Evolutionary conservation across 208 protist genomes (phyloP).

Genomic region (Trypanosoma conorhini): DNA sequence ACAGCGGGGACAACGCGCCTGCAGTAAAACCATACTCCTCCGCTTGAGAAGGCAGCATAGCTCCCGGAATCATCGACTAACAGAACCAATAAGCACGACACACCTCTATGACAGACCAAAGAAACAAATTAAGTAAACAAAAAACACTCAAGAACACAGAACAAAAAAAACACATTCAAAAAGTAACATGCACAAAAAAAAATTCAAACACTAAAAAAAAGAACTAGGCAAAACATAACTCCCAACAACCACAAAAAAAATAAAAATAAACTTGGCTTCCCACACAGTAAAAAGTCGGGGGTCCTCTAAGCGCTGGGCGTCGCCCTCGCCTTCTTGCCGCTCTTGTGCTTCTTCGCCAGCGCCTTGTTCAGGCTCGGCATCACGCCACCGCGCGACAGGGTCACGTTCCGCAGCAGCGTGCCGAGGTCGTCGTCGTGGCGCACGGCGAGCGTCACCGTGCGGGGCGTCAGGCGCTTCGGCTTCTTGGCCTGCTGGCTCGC

Average conservation of each 20-base stretch:
- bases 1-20: background rate
- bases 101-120: conserved; percentile 10
- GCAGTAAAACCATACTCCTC: background rate
- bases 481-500: conserved; percentile 67
- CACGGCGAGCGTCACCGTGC: conserved; percentile 74
- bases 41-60: background rate
- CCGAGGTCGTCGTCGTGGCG: conserved; percentile 83
- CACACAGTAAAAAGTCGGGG: background rate
- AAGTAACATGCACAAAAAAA: conserved; percentile 7
- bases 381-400: conserved; percentile 75
- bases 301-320: conserved; percentile 52
- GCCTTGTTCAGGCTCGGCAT: conserved; percentile 84
- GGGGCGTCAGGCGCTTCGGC: conserved; percentile 66
- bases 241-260: conserved; percentile 6
- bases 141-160: conserved; percentile 12
- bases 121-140: conserved; percentile 20
- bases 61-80: no score
- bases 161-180: conserved; percentile 14
- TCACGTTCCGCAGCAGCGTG: conserved; percentile 69
- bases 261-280: conserved; percentile 20
- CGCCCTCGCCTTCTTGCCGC: conserved; percentile 56
- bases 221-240: conserved; percentile 23
- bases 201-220: conserved; percentile 9
- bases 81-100: conserved; percentile 1
- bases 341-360: conserved; percentile 77